Percentiles rank a stretch among this genome's conserved stretches.
Conservation (phyloP, 176 grass and related monocot genomes). For the Cenchrus fungigraminus region DNA sequence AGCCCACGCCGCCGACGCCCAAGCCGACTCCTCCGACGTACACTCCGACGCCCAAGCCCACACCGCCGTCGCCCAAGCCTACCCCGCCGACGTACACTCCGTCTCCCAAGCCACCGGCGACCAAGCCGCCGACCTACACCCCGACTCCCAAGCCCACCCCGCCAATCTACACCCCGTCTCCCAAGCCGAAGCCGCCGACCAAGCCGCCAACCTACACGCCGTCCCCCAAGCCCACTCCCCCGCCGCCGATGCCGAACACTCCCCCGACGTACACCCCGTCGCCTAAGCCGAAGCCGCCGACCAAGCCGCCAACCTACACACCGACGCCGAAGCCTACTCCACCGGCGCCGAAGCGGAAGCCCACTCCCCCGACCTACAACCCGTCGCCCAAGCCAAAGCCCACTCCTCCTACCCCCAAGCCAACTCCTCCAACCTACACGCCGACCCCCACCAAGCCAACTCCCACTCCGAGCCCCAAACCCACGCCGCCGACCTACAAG, state of each 20-base stretch:
- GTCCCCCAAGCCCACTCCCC: neutral
- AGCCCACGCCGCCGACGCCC: neutral
- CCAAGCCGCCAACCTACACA: neutral
- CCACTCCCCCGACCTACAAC: neutral
- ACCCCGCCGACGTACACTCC: neutral
- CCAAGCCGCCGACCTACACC: constrained; percentile 1
- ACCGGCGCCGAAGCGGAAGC: neutral
- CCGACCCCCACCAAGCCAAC: neutral
- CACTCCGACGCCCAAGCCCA: neutral
- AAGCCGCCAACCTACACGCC: constrained; percentile 29
- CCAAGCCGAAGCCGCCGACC: neutral
- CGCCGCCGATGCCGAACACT: neutral
- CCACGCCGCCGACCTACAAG: neutral
- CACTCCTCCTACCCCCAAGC: neutral
- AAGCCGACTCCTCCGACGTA: neutral
- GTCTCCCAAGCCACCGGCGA: neutral
- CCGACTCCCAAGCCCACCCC: neutral
- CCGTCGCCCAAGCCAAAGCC: constrained; percentile 6
- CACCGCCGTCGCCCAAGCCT: neutral
- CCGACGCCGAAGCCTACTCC: no score
- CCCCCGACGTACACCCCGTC: constrained; percentile 17
- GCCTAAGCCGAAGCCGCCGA: neutral
- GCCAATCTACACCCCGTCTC: neutral
- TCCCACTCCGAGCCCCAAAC: no score
- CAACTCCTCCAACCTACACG: neutral